phyloP scores from a whole-genome alignment of 2,329 filamentous ascomycete species.

The Aspergillus melleus region DNA sequence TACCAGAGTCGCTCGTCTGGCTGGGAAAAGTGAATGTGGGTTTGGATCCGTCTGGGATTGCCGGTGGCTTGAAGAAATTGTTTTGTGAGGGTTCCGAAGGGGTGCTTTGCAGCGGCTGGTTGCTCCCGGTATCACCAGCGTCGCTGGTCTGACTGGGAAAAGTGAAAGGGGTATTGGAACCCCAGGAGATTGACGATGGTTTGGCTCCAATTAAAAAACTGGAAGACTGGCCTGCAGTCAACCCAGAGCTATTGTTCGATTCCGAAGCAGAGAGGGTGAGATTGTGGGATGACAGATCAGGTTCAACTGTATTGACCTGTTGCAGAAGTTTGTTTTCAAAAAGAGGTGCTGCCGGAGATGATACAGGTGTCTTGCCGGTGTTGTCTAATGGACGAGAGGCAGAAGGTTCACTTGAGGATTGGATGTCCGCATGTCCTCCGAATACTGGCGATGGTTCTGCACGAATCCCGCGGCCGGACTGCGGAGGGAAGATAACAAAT shows the following conservation, averaged over 20 bases:
- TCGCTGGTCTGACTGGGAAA: neutral
- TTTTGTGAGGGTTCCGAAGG: neutral
- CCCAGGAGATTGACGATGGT: neutral
- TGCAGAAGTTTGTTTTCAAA: neutral
- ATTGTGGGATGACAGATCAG: constrained; percentile 5
- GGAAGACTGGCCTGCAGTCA: constrained; percentile 15
- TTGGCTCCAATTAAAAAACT: constrained; percentile 16
- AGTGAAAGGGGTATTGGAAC: constrained; percentile 11
- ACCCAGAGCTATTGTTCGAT: constrained; percentile 3
- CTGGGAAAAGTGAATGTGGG: neutral
- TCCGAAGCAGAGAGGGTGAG: neutral
- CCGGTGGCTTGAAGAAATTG: neutral
- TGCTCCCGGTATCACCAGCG: neutral
- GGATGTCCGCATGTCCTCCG: neutral
- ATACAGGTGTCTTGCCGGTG: neutral
- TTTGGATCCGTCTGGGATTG: neutral
- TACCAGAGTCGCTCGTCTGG: neutral
- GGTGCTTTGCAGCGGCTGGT: neutral
- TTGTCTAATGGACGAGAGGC: neutral
- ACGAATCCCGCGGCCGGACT: neutral
- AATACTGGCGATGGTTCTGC: neutral
- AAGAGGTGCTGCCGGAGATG: neutral
- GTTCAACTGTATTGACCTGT: neutral
- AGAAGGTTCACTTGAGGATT: neutral
- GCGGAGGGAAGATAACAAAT: neutral